These are phyloP conservation scores for Penicillium sp. DNA, from an alignment of 2,329 filamentous ascomycete species.

Conservation along the genomic window DNA sequence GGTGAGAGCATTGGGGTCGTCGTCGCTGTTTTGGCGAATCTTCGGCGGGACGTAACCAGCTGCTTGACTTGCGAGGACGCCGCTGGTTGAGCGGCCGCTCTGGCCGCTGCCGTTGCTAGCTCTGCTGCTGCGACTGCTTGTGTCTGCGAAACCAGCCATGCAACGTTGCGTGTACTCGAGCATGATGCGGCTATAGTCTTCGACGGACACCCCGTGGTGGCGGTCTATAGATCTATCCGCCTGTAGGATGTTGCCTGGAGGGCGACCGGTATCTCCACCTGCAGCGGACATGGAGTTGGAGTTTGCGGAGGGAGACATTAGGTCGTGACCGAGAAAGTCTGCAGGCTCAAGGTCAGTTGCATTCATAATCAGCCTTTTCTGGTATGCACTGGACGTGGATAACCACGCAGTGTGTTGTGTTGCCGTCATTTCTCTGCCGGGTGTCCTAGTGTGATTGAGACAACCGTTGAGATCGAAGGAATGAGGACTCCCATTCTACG, in stretches of 20 bases:
- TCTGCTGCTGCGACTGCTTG: slow-evolving; percentile 35
- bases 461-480: not conserved
- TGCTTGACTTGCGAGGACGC: slow-evolving; percentile 27
- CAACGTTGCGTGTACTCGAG: slow-evolving; percentile 44
- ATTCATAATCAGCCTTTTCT: not conserved
- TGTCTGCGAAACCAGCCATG: slow-evolving; percentile 39
- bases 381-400: not conserved
- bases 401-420: not conserved
- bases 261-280: slow-evolving; percentile 25
- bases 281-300: slow-evolving; percentile 24
- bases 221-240: slow-evolving; percentile 30
- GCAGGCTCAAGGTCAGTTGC: not conserved
- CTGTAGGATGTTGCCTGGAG: slow-evolving; percentile 24
- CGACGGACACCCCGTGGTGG: slow-evolving; percentile 30
- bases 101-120: slow-evolving; percentile 36
- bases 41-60: slow-evolving; percentile 26
- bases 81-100: slow-evolving; percentile 29
- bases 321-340: not conserved
- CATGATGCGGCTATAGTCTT: slow-evolving; percentile 46
- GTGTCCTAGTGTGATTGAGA: not conserved
- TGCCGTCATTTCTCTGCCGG: not conserved
- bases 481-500: not conserved
- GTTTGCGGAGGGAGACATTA: not conserved
- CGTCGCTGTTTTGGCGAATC: slow-evolving; percentile 12
- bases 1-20: slow-evolving; percentile 1